Evolutionary conservation across 805 yeast species (phyloP).

Genomic region (Lachancea kluyveri): DNA sequence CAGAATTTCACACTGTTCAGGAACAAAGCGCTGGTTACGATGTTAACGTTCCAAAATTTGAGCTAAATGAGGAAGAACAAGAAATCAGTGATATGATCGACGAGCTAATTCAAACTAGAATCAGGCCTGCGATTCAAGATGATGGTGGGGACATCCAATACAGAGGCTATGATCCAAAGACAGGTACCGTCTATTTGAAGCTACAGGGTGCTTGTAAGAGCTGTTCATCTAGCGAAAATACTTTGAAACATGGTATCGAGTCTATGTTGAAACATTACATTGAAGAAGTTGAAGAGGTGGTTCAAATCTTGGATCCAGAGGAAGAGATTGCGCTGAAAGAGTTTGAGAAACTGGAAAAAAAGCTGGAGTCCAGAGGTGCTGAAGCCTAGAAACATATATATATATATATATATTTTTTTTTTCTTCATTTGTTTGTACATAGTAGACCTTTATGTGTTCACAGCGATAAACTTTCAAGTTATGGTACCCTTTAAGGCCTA

Average conservation of each 20-base stretch:
- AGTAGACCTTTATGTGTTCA: too few relatives aligned
- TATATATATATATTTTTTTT: not conserved
- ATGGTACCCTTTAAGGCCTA: too few relatives aligned
- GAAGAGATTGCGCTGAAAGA: constrained; percentile 69
- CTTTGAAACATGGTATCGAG: constrained; percentile 92
- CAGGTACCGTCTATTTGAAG: constrained; percentile 83
- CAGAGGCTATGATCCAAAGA: constrained; percentile 75
- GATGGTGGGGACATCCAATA: constrained; percentile 97
- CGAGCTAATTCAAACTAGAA: constrained; percentile 88
- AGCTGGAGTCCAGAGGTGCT: constrained; percentile 29
- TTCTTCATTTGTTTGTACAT: constrained; percentile 1
- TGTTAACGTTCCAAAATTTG: constrained; percentile 25
- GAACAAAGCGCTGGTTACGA: constrained; percentile 34
- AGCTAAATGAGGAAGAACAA: constrained; percentile 52
- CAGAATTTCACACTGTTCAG: constrained; percentile 25
- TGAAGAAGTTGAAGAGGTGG: constrained; percentile 87
- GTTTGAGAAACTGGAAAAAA: constrained; percentile 75
- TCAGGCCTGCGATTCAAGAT: constrained; percentile 96
- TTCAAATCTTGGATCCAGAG: constrained; percentile 81
- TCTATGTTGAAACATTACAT: constrained; percentile 96
- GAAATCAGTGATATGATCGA: constrained; percentile 87
- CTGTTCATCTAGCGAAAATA: constrained; percentile 85
- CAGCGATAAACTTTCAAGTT: too few relatives aligned
- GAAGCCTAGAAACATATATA: not conserved
- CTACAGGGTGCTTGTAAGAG: constrained; percentile 95